A percentile compares a stretch with the other conserved stretches of the same genome.
Evolutionary conservation across 257 asterid genomes (phyloP).

Genomic region (Cordia subcordata): DNA sequence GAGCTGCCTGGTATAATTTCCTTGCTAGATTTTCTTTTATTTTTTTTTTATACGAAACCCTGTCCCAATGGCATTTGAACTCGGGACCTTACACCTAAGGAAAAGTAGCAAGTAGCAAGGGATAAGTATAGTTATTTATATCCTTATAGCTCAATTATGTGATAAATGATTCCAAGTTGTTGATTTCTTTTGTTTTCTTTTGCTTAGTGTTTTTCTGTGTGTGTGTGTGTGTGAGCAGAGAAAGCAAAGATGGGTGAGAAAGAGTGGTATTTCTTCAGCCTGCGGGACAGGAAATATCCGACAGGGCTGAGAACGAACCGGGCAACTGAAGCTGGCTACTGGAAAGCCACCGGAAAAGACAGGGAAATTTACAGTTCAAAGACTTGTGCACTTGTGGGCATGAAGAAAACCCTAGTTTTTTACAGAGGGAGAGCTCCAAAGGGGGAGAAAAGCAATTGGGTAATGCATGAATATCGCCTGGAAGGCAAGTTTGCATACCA

Average conservation of each 20-base stretch:
- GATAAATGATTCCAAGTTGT: neutral
- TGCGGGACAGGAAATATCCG: conserved; percentile 80
- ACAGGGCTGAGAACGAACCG: conserved; percentile 86
- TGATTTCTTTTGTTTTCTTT: neutral
- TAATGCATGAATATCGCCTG: conserved; percentile 90
- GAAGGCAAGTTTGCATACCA: conserved; percentile 83
- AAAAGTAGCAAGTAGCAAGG: too few species aligned
- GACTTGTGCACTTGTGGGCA: conserved; percentile 73
- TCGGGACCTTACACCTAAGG: too few species aligned
- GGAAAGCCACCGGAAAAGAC: conserved; percentile 97
- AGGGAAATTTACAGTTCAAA: conserved; percentile 78
- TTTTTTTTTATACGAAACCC: too few species aligned
- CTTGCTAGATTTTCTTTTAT: neutral
- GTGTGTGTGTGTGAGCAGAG: too few species aligned
- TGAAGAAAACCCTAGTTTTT: conserved; percentile 98
- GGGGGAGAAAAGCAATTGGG: conserved; percentile 90
- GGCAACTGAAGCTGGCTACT: conserved; percentile 90
- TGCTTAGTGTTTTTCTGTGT: neutral
- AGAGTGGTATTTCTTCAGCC: conserved; percentile 91
- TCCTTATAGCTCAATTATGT: too few species aligned
- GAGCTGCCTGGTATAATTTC: conserved; percentile 62
- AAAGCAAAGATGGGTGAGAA: conserved; percentile 89
- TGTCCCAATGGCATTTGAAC: too few species aligned
- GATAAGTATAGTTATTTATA: too few species aligned
- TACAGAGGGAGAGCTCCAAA: conserved; percentile 84